Conservation (phyloP, 192 early-diverging fungal genomes). For the Chytriomyces hyalinus region DNA sequence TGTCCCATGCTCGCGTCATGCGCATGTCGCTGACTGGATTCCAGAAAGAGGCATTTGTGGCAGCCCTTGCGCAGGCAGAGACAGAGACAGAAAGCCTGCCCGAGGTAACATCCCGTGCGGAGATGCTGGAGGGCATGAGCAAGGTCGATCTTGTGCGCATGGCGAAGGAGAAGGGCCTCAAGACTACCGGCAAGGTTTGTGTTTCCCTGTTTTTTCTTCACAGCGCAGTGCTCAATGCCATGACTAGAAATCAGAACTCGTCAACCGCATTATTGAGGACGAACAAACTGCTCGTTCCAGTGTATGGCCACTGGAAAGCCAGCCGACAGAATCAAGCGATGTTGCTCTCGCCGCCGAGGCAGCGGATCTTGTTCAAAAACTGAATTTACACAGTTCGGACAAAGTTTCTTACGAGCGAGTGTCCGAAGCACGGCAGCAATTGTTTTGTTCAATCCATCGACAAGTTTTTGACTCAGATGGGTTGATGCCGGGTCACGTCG, state of each 20-base stretch:
- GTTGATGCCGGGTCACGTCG: background rate
- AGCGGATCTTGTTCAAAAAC: background rate
- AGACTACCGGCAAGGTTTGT: conserved; percentile 11
- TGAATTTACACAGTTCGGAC: background rate
- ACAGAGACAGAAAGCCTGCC: too few relatives aligned
- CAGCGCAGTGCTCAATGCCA: background rate
- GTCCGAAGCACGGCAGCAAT: background rate
- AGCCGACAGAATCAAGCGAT: background rate
- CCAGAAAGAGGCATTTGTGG: conserved; percentile 12
- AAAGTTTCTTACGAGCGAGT: background rate
- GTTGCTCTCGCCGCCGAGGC: background rate
- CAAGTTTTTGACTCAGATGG: background rate
- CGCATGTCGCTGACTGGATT: background rate
- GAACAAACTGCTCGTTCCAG: background rate
- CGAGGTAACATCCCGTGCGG: background rate
- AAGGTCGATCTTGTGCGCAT: conserved; percentile 4
- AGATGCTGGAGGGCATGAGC: conserved; percentile 1
- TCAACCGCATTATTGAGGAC: background rate
- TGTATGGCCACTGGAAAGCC: background rate
- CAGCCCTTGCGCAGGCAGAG: background rate
- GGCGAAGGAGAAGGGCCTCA: conserved; percentile 7
- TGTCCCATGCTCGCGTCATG: background rate
- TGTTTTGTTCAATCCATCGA: conserved; percentile 25
- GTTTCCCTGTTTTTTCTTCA: background rate
- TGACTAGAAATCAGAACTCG: conserved; percentile 15